phyloP scores from a whole-genome alignment of 2,329 filamentous ascomycete species.

The Epichloe baconii region DNA sequence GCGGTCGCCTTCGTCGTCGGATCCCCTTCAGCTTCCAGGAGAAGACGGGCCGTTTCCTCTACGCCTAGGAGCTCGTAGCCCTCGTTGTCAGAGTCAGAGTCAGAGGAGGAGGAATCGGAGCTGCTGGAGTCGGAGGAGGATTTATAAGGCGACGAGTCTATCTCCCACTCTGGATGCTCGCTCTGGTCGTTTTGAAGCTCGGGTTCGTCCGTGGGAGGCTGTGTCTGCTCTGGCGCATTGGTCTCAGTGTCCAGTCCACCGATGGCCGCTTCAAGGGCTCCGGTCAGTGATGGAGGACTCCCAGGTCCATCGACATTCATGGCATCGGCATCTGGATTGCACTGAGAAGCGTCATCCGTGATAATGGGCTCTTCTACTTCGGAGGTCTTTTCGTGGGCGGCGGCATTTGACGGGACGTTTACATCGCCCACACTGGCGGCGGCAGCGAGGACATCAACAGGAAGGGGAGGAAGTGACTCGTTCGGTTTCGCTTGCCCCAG shows the following conservation, averaged over 20 bases:
- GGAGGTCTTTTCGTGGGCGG: background rate
- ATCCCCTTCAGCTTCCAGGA: slow-evolving; percentile 77
- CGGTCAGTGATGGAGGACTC: slow-evolving; percentile 25
- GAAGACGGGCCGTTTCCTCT: slow-evolving; percentile 69
- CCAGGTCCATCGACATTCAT: slow-evolving; percentile 25
- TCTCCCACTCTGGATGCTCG: slow-evolving; percentile 68
- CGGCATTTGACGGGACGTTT: slow-evolving; percentile 1
- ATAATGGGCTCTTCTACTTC: background rate
- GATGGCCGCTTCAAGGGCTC: slow-evolving; percentile 31
- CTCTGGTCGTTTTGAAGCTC: slow-evolving; percentile 20
- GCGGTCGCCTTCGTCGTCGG: slow-evolving; percentile 59
- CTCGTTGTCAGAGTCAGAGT: slow-evolving; percentile 43
- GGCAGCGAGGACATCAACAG: slow-evolving; percentile 18
- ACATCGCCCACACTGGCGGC: slow-evolving; percentile 14
- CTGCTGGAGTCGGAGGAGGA: slow-evolving; percentile 48
- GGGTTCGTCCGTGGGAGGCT: slow-evolving; percentile 4
- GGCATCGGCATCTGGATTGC: slow-evolving; percentile 12
- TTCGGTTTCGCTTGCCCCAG: slow-evolving; percentile 30
- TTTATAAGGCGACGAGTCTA: slow-evolving; percentile 63
- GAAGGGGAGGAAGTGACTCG: slow-evolving; percentile 26
- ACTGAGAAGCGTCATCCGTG: background rate
- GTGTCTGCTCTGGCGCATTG: slow-evolving; percentile 7
- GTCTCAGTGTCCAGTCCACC: slow-evolving; percentile 18
- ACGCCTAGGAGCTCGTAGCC: slow-evolving; percentile 63
- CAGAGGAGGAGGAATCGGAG: slow-evolving; percentile 46